Base-by-base conservation (phyloP, 1,139 yeast genomes). In the Debaryomyces robertsiae region DNA sequence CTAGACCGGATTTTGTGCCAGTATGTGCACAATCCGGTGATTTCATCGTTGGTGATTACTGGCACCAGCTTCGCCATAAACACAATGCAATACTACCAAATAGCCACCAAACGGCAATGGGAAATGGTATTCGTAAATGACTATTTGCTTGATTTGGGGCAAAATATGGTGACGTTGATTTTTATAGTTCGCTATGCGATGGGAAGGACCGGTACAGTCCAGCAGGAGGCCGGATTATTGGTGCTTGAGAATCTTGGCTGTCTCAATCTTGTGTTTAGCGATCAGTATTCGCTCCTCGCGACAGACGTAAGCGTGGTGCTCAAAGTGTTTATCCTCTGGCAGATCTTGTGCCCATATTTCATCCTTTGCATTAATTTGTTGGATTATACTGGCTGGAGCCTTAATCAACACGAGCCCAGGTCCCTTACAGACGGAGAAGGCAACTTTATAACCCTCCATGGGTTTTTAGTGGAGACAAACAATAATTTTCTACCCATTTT, bases 401-500 rank as follows among this genome's bases (percentile, higher is more conserved):
- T 15, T n/a, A 9, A 30, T 10, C 18, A 18, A 6, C 29, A 29
- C 13, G 9, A 22, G 6, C 32, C 25, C 6, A 13, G 32, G 27
- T 7, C 28, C 15, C 17, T 28, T n/a, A 11, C n/a, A 14, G 27
- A 11, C 27, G 13, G 24, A 9, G 19, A 15, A 15, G 18, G 15
- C 16, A 17, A 27, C n/a, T 9, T 19, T n/a, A 30, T 27, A 7
- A 29, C 30, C n/a, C 27, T 38, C 4, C 25, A 19, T 16, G 34
- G 28, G 36, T 49, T 55, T 31, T 39, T 58, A 27, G 43, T 44
- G 27, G 60, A 57, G 27, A 47, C 53, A 16, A 60, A 60, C 46
- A 58, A 60, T 44, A 57, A 57, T 44, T 55, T 49, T 38, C 45
- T 61, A 37, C 62, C 65, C 10, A 50, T 60, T 18, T 54, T 59